Evolutionary conservation across 805 yeast genomes (phyloP).

Genomic region (Pichia scutulata): DNA sequence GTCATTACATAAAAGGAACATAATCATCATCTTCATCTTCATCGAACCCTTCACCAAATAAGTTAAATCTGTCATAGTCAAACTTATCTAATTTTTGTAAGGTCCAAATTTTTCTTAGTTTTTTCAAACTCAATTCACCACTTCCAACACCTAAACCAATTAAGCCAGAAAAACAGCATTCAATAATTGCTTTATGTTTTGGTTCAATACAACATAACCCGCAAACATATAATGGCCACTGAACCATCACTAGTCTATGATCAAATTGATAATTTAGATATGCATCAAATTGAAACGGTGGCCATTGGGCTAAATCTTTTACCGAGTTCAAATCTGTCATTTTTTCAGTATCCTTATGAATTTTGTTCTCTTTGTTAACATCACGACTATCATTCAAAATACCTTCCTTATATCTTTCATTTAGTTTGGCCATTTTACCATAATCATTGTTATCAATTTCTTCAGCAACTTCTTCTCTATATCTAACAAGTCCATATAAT

Average conservation of each 20-base stretch:
- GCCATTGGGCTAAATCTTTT: conserved; percentile 7
- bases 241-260: conserved; percentile 30
- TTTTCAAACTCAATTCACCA: conserved; percentile 28
- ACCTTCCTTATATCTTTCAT: background rate
- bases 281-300: conserved; percentile 19
- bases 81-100: conserved; percentile 21
- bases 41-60: conserved; percentile 14
- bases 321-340: background rate
- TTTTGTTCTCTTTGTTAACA: conserved; percentile 2
- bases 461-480: conserved; percentile 5
- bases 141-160: conserved; percentile 30
- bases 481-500: conserved; percentile 19
- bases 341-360: background rate
- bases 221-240: conserved; percentile 31
- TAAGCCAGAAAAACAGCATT: conserved; percentile 29
- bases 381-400: background rate
- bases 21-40: conserved; percentile 27
- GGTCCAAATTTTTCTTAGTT: conserved; percentile 27
- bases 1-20: conserved; percentile 25
- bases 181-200: conserved; percentile 26
- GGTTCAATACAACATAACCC: conserved; percentile 28
- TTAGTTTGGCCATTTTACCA: background rate
- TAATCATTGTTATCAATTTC: background rate
- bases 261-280: conserved; percentile 28
- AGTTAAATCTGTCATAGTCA: conserved; percentile 19